A percentile compares a stretch with the other conserved stretches of the same genome.
Evolutionary conservation across 768 basidiomycete species (phyloP).

Genomic region (Daedaleopsis nitida): DNA sequence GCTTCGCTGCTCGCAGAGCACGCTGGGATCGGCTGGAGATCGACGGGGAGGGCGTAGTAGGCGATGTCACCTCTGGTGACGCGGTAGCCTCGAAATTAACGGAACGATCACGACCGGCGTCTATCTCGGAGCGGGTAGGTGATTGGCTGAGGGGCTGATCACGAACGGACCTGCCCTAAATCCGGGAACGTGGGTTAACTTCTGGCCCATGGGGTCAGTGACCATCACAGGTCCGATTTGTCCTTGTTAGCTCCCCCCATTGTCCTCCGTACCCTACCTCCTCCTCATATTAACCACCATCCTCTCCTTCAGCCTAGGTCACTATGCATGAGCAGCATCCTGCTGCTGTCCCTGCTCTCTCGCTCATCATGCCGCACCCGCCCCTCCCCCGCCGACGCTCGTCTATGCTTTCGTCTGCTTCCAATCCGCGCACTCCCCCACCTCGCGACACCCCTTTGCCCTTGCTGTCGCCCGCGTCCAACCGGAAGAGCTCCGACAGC

Average conservation of each 20-base stretch:
- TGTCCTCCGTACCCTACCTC: constrained; percentile 26
- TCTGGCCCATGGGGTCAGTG: constrained; percentile 18
- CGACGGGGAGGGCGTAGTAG: constrained; percentile 6
- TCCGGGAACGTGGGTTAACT: constrained; percentile 19
- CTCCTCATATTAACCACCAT: constrained; percentile 16
- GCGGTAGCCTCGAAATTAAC: constrained; percentile 15
- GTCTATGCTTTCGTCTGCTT: constrained; percentile 49
- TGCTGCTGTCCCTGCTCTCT: constrained; percentile 52
- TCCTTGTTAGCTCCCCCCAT: constrained; percentile 24
- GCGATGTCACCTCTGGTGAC: constrained; percentile 5
- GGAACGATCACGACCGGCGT: constrained; percentile 16
- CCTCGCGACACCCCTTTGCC: constrained; percentile 57
- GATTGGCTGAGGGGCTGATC: constrained; percentile 7
- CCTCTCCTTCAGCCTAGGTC: constrained; percentile 23
- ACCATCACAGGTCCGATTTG: constrained; percentile 5
- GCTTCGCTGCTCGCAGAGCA: not conserved
- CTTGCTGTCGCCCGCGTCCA: constrained; percentile 49
- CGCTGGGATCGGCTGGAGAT: not conserved
- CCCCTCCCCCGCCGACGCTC: constrained; percentile 51
- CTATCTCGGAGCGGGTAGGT: constrained; percentile 13
- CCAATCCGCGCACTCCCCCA: constrained; percentile 57
- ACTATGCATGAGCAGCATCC: constrained; percentile 46
- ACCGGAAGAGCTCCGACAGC: constrained; percentile 76
- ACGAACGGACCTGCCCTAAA: constrained; percentile 22
- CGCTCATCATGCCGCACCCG: constrained; percentile 65